phyloP scores from a whole-genome alignment of 371 early-diverging fungal genomes.

The Entomophthora muscae region DNA sequence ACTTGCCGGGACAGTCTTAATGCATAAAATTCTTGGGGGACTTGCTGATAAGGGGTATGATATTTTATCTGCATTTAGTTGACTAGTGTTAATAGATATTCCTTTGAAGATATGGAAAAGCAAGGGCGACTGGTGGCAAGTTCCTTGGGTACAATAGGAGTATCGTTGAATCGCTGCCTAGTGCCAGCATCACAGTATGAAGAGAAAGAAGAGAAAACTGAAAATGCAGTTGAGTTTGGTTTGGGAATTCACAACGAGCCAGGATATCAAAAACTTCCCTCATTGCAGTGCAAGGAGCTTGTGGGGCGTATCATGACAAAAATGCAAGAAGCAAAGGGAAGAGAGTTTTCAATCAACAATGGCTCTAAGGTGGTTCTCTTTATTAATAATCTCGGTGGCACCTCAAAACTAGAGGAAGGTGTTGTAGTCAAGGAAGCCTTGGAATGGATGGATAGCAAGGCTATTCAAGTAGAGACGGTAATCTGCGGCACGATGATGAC shows the following conservation, averaged over 20 bases:
- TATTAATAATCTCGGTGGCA: slow-evolving; percentile 66
- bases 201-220: slow-evolving; percentile 19
- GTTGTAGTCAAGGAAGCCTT: slow-evolving; percentile 43
- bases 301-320: slow-evolving; percentile 29
- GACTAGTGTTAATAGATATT: slow-evolving; percentile 16
- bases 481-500: slow-evolving; percentile 49
- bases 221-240: slow-evolving; percentile 46
- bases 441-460: slow-evolving; percentile 14
- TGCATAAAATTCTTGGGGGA: slow-evolving; percentile 59
- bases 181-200: slow-evolving; percentile 37
- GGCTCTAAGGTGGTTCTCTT: slow-evolving; percentile 29
- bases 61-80: not conserved
- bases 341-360: slow-evolving; percentile 14
- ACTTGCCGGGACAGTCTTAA: slow-evolving; percentile 57
- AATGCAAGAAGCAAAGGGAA: slow-evolving; percentile 26
- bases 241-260: slow-evolving; percentile 58
- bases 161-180: slow-evolving; percentile 49
- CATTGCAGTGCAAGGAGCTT: slow-evolving; percentile 27
- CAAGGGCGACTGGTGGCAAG: slow-evolving; percentile 28
- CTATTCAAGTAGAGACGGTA: slow-evolving; percentile 28
- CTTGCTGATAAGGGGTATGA: slow-evolving; percentile 19
- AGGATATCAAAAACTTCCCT: slow-evolving; percentile 30
- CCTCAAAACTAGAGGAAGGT: slow-evolving; percentile 45
- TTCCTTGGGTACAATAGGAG: slow-evolving; percentile 54
- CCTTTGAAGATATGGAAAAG: slow-evolving; percentile 31